These are phyloP conservation scores for Podaxis pistillaris DNA, from an alignment of 768 basidiomycete species.

Conservation along the genomic window DNA sequence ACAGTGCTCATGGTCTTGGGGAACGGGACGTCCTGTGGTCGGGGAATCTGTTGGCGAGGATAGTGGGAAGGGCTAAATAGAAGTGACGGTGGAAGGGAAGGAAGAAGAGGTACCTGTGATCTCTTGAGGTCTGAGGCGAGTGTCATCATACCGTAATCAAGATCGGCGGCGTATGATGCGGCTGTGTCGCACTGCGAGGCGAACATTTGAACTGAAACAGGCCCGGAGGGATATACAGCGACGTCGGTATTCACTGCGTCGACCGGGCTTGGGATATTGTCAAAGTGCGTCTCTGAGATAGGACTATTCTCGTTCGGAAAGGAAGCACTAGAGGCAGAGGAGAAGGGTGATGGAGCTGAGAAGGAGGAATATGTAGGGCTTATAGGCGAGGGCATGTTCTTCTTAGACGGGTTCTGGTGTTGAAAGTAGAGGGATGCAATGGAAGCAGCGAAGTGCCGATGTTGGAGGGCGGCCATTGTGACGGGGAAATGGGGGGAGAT, in stretches of 20 bases:
- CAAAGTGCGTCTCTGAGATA: constrained; percentile 34
- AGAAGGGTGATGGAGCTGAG: constrained; percentile 38
- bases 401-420: constrained; percentile 5
- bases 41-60: constrained; percentile 16
- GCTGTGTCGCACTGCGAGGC: constrained; percentile 17
- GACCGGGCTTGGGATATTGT: constrained; percentile 19
- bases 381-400: constrained; percentile 25
- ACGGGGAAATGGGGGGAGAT: constrained; percentile 1
- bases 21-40: constrained; percentile 10
- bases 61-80: constrained; percentile 13
- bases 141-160: constrained; percentile 18
- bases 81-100: constrained; percentile 11
- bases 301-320: constrained; percentile 31
- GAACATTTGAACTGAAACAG: constrained; percentile 20
- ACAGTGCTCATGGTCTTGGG: constrained; percentile 18
- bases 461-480: constrained; percentile 15
- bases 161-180: constrained; percentile 16
- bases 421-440: constrained; percentile 13
- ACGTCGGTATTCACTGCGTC: constrained; percentile 16
- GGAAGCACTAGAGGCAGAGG: constrained; percentile 18
- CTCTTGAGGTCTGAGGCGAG: constrained; percentile 14
- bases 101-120: constrained; percentile 12
- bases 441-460: constrained; percentile 13
- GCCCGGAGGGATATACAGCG: constrained; percentile 13
- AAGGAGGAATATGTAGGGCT: constrained; percentile 37